Evolutionary conservation across 2,329 filamentous ascomycete genomes (phyloP), one percentile per base, ranked within the genome.

Genomic region (Sphaerulina populicola): DNA sequence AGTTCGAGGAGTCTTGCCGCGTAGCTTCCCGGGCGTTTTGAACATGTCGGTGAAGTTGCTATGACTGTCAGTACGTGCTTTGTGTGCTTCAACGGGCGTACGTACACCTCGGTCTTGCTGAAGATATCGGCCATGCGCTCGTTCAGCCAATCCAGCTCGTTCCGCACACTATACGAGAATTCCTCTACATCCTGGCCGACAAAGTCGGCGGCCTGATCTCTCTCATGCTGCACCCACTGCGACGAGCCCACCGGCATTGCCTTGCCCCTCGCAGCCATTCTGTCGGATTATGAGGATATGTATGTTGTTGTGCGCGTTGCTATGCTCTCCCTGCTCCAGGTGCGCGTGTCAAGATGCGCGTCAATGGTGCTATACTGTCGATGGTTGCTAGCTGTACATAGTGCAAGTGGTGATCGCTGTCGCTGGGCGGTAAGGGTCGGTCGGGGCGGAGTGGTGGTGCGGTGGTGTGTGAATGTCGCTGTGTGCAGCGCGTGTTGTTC

Each of bases 71-170:
- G 65, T 49, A 44, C 47, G 51, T 35, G 46, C 14, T 21, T 27
- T 27, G n/a, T 2, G 21, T 33, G 11, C n/a, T 7, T 8, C 3
- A 7, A 10, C n/a, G 21, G 3, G 27, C 4, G 29, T 23, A 30
- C 85, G 64, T 80, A 96, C 93, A 89, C 80, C 71, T 90, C 82
- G 65, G 89, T 86, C 62, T 85, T 82, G 63, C 83, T 85, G 68
- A 97, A 94, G 64, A 98, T 88, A 57, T 94, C 88, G 44, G 82
- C 81, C 91, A 98, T 96, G 69, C 98, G 93, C 72, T 97, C 93
- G 65, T 98, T 97, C 62, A 98, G 76, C 93, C 93, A 98, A 67
- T 97, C 90, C 64, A 97, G 75, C 69, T 98, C 93, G 71, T 97
- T 94, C 52, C 87, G 82, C 56, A 88, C 90, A 29, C 89, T 88